Evolutionary conservation across 1,284 basidiomycete species (phyloP), one percentile per base, ranked within the genome.

Genomic region (Cryptococcus sp.): DNA sequence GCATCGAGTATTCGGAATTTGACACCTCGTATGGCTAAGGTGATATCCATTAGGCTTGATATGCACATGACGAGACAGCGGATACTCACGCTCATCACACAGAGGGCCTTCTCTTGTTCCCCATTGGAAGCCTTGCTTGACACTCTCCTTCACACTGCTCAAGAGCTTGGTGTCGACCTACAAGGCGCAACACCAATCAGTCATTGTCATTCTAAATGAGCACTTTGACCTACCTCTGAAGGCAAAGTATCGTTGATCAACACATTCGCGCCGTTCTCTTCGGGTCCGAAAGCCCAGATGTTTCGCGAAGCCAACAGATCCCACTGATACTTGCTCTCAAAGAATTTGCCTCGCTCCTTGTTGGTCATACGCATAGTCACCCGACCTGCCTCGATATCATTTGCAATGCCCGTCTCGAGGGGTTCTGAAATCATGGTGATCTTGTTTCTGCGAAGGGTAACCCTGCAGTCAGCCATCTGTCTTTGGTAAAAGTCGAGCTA

Each of bases 71-170:
- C 39, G 39, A 25, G 11, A 42, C 25, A 22, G 23, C 17, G 23
- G 5, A 2, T 20, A 85, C 93, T 85, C 71, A 95, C 93, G 96
- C 81, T 99, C 96, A 75, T 99, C 96, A 74, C 94, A 97, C 52
- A 99, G 75, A 20, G 96, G 96, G 1, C 96, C 96, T 81, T 99
- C 96, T 47, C 95, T 84, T 50, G 95, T 88, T 57, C 91, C 96
- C 96, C 96, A 99, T 76, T 97, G 96, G 87, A 99, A 99, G 38
- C 96, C 96, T 80, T 99, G 96, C 80, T 93, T 95, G 73, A 99
- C 89, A 67, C 92, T 89, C 70, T 99, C 95, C 78, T 89, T 93
- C 53, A 98, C 91, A 16, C 88, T 87, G 40, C 85, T 87, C 56
- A 99, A 80, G 60, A 93, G 72, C 78, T 93, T 96, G 80, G 97